Conservation (phyloP, 2,329 filamentous ascomycete species). For the Coniochaeta hoffmannii region DNA sequence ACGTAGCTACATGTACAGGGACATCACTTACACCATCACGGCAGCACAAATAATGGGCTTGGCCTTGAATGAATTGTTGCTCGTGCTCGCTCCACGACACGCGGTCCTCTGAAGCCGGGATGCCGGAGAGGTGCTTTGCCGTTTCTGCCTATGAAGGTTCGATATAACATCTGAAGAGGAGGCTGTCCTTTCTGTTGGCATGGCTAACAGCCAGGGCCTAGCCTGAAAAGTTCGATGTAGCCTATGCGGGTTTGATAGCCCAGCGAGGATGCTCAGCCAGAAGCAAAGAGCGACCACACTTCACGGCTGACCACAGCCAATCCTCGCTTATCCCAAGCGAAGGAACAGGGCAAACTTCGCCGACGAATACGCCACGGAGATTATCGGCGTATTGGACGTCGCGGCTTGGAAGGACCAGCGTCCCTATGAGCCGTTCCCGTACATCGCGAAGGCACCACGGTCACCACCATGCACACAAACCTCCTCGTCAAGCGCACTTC, state of each 20-base stretch:
- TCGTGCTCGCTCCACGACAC: slow-evolving; percentile 6
- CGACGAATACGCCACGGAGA: not conserved
- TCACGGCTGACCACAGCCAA: not conserved
- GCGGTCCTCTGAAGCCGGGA: not conserved
- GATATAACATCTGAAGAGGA: slow-evolving; percentile 10
- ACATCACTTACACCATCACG: not conserved
- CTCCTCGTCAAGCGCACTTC: slow-evolving; percentile 3
- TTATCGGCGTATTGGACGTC: not conserved
- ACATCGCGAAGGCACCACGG: not conserved
- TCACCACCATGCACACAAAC: slow-evolving; percentile 10
- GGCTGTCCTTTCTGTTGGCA: not conserved
- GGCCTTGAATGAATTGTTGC: not conserved
- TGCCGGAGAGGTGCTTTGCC: slow-evolving; percentile 6
- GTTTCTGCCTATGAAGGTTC: slow-evolving; percentile 14
- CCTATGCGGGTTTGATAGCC: slow-evolving; percentile 2
- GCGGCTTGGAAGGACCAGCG: not conserved
- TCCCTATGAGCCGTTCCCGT: not conserved
- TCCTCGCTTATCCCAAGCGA: not conserved
- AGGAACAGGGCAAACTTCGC: not conserved
- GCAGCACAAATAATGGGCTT: not conserved
- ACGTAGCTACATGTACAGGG: not conserved
- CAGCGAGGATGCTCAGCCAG: not conserved
- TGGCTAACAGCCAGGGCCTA: not conserved
- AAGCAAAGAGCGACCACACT: not conserved
- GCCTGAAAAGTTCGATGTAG: not conserved